These are phyloP conservation scores for Gaeumannomyces sp. DNA, from an alignment of 2,329 filamentous ascomycete genomes.

Conservation along the genomic window DNA sequence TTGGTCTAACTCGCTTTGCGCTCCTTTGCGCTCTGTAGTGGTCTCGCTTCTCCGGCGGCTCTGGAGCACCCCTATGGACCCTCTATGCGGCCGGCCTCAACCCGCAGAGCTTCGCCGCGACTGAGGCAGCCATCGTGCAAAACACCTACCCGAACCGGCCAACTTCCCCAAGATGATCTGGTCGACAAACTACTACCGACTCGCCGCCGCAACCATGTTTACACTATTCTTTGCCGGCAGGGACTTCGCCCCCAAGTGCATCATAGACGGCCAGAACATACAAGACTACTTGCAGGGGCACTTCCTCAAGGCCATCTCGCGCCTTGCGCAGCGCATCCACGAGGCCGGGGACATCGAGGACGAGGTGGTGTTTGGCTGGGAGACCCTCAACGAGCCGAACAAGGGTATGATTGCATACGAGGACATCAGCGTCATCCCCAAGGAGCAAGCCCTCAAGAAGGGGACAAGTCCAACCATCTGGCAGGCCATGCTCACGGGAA, in stretches of 20 bases:
- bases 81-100: constrained; percentile 90
- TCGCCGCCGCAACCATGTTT: constrained; percentile 86
- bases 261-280: constrained; percentile 88
- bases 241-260: constrained; percentile 91
- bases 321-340: constrained; percentile 77
- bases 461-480: constrained; percentile 90
- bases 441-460: constrained; percentile 85
- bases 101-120: constrained; percentile 75
- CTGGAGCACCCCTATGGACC: constrained; percentile 96
- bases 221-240: constrained; percentile 87
- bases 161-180: constrained; percentile 98
- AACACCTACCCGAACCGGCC: constrained; percentile 81
- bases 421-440: constrained; percentile 75
- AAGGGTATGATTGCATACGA: constrained; percentile 77
- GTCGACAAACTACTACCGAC: constrained; percentile 91
- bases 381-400: constrained; percentile 93
- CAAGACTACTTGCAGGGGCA: constrained; percentile 91
- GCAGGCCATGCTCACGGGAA: constrained; percentile 89
- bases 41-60: constrained; percentile 91
- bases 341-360: constrained; percentile 86
- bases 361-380: constrained; percentile 87
- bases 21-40: constrained; percentile 46
- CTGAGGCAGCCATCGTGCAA: constrained; percentile 88
- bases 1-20: constrained; percentile 16
- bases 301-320: constrained; percentile 71